A percentile compares a stretch with the other conserved stretches of the same genome.
These are phyloP conservation scores for Nevesoporus exiguus DNA, from an alignment of 768 basidiomycete species.

Conservation along the genomic window DNA sequence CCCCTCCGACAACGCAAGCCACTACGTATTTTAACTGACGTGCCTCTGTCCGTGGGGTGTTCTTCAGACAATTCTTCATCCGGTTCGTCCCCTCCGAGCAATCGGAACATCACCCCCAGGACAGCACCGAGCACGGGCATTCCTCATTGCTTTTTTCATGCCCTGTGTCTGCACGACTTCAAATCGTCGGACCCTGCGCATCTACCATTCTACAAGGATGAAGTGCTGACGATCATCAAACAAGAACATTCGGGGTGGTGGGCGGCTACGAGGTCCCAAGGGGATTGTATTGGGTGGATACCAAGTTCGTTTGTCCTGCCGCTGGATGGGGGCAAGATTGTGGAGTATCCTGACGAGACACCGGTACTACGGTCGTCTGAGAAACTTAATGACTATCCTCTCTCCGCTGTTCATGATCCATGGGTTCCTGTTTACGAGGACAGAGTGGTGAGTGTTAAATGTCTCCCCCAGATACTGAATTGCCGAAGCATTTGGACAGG, in stretches of 20 bases:
- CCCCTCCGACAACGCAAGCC: slow-evolving; percentile 12
- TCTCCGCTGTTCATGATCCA: slow-evolving; percentile 17
- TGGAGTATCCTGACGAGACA: slow-evolving; percentile 49
- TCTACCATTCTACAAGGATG: slow-evolving; percentile 60
- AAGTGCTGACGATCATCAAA: slow-evolving; percentile 65
- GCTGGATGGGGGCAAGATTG: slow-evolving; percentile 32
- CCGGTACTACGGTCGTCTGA: slow-evolving; percentile 28
- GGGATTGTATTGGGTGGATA: slow-evolving; percentile 66
- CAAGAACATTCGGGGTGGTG: slow-evolving; percentile 77
- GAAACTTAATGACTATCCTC: not conserved
- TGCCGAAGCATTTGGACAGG: slow-evolving; percentile 15
- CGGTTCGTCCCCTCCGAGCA: slow-evolving; percentile 16
- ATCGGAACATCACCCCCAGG: slow-evolving; percentile 7
- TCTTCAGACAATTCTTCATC: slow-evolving; percentile 33
- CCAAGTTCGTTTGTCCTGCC: slow-evolving; percentile 66
- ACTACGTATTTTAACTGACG: slow-evolving; percentile 33
- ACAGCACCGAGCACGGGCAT: slow-evolving; percentile 32
- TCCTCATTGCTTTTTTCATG: slow-evolving; percentile 35
- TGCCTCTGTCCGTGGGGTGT: slow-evolving; percentile 35
- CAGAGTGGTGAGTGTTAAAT: slow-evolving; percentile 10
- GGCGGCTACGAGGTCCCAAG: slow-evolving; percentile 62
- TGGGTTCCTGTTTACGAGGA: slow-evolving; percentile 22
- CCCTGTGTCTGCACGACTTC: slow-evolving; percentile 68
- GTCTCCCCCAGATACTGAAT: not conserved
- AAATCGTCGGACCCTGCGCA: slow-evolving; percentile 56